A percentile compares a stretch with the other conserved stretches of the same genome.
phyloP scores from a whole-genome alignment of 2,329 filamentous ascomycete species.

The Plectosphaerella sp. region DNA sequence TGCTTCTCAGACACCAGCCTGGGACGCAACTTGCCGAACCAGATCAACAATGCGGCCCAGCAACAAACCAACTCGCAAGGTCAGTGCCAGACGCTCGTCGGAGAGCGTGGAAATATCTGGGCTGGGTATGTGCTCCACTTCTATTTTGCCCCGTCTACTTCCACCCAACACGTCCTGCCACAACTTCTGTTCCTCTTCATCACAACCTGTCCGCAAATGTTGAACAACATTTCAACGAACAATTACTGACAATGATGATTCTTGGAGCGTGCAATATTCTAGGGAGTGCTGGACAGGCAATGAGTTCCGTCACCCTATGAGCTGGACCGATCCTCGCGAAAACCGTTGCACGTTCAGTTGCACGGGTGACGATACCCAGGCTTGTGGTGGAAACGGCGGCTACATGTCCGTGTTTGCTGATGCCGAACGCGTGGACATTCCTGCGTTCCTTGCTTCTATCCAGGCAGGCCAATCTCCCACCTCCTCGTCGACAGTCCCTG shows the following conservation, averaged over 20 bases:
- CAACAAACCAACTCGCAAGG: slow-evolving; percentile 25
- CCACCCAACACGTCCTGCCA: no score
- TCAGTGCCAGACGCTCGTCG: slow-evolving; percentile 24
- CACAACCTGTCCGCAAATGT: no score
- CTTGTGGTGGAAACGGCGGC: slow-evolving; percentile 24
- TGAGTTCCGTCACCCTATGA: slow-evolving; percentile 15
- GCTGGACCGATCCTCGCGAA: slow-evolving; percentile 17
- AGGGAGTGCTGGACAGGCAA: slow-evolving; percentile 22
- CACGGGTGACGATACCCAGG: slow-evolving; percentile 17
- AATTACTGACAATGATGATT: no score
- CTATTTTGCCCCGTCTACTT: no score
- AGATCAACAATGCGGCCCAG: slow-evolving; percentile 17
- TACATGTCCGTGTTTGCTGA: slow-evolving; percentile 25
- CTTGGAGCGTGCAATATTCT: slow-evolving; percentile 25
- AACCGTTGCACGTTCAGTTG: slow-evolving; percentile 10
- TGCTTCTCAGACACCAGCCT: slow-evolving; percentile 30
- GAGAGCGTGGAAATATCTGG: slow-evolving; percentile 21
- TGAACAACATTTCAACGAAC: no score
- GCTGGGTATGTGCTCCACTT: no score
- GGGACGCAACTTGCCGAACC: slow-evolving; percentile 25
- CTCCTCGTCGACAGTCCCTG: slow-evolving; percentile 24
- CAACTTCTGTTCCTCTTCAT: no score
- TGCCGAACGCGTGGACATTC: slow-evolving; percentile 16
- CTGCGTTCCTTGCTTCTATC: slow-evolving; percentile 10
- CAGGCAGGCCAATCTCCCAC: slow-evolving; percentile 4